These are phyloP conservation scores for Clarkia xantiana DNA, from an alignment of 345 rosid genomes.

Conservation along the genomic window DNA sequence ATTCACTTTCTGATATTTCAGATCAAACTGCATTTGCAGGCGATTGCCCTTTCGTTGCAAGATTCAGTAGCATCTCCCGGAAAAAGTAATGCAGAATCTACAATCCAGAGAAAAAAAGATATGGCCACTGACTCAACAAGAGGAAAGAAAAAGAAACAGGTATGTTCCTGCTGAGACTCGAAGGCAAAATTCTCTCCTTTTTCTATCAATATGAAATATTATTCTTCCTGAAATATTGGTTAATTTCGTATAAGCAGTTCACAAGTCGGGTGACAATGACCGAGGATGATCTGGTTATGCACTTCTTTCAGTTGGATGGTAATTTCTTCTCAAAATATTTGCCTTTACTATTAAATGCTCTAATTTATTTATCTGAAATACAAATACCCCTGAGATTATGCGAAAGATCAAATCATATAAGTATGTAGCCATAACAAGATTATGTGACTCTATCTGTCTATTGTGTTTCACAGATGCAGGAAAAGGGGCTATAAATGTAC, in stretches of 20 bases:
- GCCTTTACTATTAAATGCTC: background rate
- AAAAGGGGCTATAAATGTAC: constrained; percentile 32
- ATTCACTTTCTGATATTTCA: background rate
- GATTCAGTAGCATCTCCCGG: constrained; percentile 19
- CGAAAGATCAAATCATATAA: background rate
- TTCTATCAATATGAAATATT: background rate
- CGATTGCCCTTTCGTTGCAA: constrained; percentile 61
- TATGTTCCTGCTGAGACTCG: constrained; percentile 11
- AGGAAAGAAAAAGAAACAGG: constrained; percentile 36
- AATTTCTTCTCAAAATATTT: constrained; percentile 4
- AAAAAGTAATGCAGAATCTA: constrained; percentile 5
- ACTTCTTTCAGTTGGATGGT: constrained; percentile 82
- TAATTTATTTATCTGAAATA: too few relatives aligned
- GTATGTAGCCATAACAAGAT: background rate
- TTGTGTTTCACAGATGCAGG: constrained; percentile 31
- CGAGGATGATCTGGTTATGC: constrained; percentile 56
- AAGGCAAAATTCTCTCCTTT: background rate
- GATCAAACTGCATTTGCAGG: constrained; percentile 21
- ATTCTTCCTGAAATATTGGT: background rate
- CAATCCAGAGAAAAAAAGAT: constrained; percentile 19
- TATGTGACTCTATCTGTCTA: constrained; percentile 16
- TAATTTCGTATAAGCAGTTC: constrained; percentile 21
- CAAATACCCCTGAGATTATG: background rate
- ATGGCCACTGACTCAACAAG: constrained; percentile 10
- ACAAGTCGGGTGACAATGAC: constrained; percentile 61